Base-by-base conservation (phyloP, 2,329 filamentous ascomycete species). In the Aureobasidium sp. region DNA sequence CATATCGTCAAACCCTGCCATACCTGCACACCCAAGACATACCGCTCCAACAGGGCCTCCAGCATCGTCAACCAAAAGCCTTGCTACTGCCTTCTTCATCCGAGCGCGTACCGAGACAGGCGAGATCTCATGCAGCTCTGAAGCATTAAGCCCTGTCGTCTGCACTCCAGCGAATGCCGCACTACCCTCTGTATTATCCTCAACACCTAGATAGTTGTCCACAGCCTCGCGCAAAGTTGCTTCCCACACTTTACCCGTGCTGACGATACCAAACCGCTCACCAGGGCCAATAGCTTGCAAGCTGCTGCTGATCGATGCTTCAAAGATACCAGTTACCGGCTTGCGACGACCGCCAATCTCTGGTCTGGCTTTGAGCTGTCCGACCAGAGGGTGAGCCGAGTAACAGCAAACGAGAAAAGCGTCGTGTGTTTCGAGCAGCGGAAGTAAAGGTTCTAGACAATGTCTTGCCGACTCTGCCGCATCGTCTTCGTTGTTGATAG, bases 341-440 rank as follows among this genome's bases (percentile, higher is more conserved):
- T 76, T 82, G 63, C 71, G 72, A 9, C 64, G 61, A n/a, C 58
- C 50, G 9, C 72, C 74, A 58, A 72, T 68, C 1, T 70, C 65
- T 11, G 77, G 73, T 15, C 76, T 69, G n/a, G 75, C 65, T 63
- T 79, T 79, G 11, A 96, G 76, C 54, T 80, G 73, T 0, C 78
- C 73, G 0, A 96, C 89, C 0, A 97, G 81, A 0, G 88, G 86
- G 70, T 97, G 91, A 1, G 88, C 85, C 63, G 89, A 94, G 77
- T 90, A 97, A 76, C 93, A 97, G 25, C 91, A 91, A 2, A 97
- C 82, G 0, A 97, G 81, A 64, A 95, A 86, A 21, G 82, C 91
- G 69, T 94, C 86, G 72, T 90, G 85, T 34, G 75, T 67, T 2
- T 72, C 63, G 0, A 82, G 71, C 0, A 74, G 63, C 1, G 77